Base-by-base conservation (phyloP, 306 rosid genomes). In the Corylus heterophylla region DNA sequence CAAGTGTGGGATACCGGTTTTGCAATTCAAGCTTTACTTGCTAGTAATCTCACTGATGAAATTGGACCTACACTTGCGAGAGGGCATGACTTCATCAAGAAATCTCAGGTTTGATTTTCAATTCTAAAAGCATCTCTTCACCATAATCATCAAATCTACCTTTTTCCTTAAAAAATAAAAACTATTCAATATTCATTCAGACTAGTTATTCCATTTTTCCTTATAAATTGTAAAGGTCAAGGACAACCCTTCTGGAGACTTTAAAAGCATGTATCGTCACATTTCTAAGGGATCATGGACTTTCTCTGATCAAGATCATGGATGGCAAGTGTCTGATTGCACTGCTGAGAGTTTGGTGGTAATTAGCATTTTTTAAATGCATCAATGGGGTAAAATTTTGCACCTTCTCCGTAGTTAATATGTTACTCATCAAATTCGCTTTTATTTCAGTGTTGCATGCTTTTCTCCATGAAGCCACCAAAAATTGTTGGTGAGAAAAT, bases 241-340 rank as follows among this genome's bases (percentile, higher is more conserved):
- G 35, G 35, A 31, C 35, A 31, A 31, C 0, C 35, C 35, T 1
- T 31, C 2, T 31, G 35, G 35, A 48, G 88, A 91, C 73, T 91
- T 91, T 64, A 84, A 84, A 62, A 80, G 83, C 47, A 91, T 91
- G 96, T 10, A 85, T 80, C 91, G 96, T 64, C 96, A 93, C 78
- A 93, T 85, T 76, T 93, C 96, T 8, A 93, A 89, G 78, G 97
- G 97, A 12, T 73, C 91, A 1, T 93, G 96, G 97, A 85, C 96
- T 47, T 89, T 90, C 74, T 93, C 96, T 10, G 94, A 93, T 59
- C 86, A 83, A 71, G 98, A 93, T 76, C 96, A 91, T 27, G 98
- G 97, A 80, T 93, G 96, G 98, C 97, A 91, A 82, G 89, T 88
- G 81, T 93, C 97, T 37, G 98, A 92, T 81, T 86, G 93, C 59